Conservation (phyloP, 148 eudicot species). For the Dianthus caryophyllus region DNA sequence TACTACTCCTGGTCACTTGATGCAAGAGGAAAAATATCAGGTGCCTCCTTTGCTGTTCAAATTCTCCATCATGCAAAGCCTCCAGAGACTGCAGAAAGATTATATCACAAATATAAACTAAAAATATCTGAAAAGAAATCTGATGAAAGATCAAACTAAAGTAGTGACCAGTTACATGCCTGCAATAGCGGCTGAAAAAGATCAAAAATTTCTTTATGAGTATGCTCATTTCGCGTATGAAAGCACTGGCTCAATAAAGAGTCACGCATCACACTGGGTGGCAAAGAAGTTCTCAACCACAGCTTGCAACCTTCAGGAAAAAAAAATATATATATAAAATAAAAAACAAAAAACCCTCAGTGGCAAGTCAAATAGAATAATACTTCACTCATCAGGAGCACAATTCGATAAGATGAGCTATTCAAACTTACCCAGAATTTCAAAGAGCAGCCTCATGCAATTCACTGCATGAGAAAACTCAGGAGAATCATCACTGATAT, state of each 20-base stretch:
- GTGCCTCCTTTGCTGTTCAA: conserved; percentile 90
- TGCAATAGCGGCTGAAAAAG: conserved; percentile 83
- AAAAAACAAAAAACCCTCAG: conserved; percentile 8
- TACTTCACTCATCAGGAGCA: background rate
- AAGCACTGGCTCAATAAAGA: conserved; percentile 94
- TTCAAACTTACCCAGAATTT: conserved; percentile 68
- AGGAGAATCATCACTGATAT: conserved; percentile 90
- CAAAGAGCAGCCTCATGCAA: conserved; percentile 86
- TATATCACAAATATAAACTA: conserved; percentile 8
- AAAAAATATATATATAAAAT: no score
- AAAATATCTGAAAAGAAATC: conserved; percentile 7
- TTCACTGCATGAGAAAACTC: conserved; percentile 96
- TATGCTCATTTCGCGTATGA: conserved; percentile 91
- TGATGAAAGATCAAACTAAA: conserved; percentile 2
- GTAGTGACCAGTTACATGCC: conserved; percentile 43
- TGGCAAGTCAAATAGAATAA: conserved; percentile 4
- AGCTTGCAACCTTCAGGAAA: conserved; percentile 69
- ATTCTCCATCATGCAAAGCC: conserved; percentile 94
- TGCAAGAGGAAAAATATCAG: conserved; percentile 82
- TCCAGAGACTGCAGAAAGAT: conserved; percentile 72
- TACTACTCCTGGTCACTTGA: conserved; percentile 95
- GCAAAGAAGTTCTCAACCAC: conserved; percentile 88
- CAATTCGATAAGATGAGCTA: background rate
- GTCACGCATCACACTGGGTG: conserved; percentile 92
- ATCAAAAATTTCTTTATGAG: conserved; percentile 94